phyloP scores from a whole-genome alignment of 768 basidiomycete genomes.

The Auriculariales sp. region DNA sequence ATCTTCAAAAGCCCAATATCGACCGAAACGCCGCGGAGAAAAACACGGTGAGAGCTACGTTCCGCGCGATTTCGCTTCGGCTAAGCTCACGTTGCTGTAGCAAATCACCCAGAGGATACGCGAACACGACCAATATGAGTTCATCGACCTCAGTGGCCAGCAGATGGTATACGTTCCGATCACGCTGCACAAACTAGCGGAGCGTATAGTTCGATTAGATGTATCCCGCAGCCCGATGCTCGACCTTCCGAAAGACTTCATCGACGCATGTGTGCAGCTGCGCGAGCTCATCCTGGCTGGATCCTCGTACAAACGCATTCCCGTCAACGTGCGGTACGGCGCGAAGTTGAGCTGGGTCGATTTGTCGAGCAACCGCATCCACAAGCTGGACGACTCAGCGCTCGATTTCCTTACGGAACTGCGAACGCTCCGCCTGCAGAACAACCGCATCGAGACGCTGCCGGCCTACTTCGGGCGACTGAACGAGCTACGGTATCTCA shows the following conservation, averaged over 20 bases:
- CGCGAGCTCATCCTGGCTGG: constrained; percentile 76
- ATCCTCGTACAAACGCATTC: constrained; percentile 92
- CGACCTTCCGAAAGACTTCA: constrained; percentile 92
- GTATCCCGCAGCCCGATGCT: constrained; percentile 91
- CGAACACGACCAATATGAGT: constrained; percentile 53
- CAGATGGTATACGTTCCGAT: constrained; percentile 82
- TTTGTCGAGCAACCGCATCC: constrained; percentile 82
- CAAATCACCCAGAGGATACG: constrained; percentile 75
- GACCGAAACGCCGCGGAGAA: no score
- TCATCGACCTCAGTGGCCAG: constrained; percentile 67
- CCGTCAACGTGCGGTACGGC: constrained; percentile 66
- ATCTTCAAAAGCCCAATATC: constrained; percentile 72
- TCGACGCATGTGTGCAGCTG: constrained; percentile 71
- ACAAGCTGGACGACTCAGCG: constrained; percentile 73
- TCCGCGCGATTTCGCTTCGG: constrained; percentile 13
- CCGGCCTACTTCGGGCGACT: constrained; percentile 77
- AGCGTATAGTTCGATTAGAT: constrained; percentile 69
- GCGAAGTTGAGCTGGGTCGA: constrained; percentile 65
- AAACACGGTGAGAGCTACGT: constrained; percentile 28
- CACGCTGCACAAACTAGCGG: constrained; percentile 68
- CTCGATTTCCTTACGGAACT: constrained; percentile 66
- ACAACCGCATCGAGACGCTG: constrained; percentile 79
- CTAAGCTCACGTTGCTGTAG: background rate
- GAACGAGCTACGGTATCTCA: constrained; percentile 55
- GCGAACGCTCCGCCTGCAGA: constrained; percentile 58